Conservation (phyloP, 495 filamentous ascomycete species). For the Hypoxylon trugodes region DNA sequence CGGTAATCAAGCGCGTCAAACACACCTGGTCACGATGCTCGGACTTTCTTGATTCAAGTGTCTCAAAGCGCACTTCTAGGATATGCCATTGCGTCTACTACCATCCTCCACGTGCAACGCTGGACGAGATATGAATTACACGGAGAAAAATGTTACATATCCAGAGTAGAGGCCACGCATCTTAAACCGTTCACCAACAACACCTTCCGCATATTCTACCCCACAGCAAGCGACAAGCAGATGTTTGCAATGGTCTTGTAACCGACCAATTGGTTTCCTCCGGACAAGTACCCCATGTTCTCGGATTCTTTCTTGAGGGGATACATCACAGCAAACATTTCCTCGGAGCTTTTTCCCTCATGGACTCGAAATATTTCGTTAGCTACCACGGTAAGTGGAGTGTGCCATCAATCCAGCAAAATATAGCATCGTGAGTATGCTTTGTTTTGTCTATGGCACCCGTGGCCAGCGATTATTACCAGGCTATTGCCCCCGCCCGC, state of each 20-base stretch:
- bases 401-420: slow-evolving; percentile 3
- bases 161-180: background rate
- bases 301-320: slow-evolving; percentile 10
- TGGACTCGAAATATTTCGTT: slow-evolving; percentile 8
- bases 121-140: slow-evolving; percentile 1
- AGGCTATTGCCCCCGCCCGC: slow-evolving; percentile 19
- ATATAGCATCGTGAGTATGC: slow-evolving; percentile 3
- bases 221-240: slow-evolving; percentile 18
- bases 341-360: slow-evolving; percentile 13
- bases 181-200: background rate
- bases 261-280: slow-evolving; percentile 13
- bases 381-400: slow-evolving; percentile 11
- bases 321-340: slow-evolving; percentile 23
- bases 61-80: too few species aligned
- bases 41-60: too few species aligned
- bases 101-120: background rate
- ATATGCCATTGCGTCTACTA: background rate
- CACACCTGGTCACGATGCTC: background rate
- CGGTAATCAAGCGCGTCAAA: background rate
- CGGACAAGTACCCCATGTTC: background rate
- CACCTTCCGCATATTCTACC: slow-evolving; percentile 12
- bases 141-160: background rate
- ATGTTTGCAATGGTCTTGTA: background rate
- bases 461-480: slow-evolving; percentile 7
- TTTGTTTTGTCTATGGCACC: background rate